Percentiles rank a stretch among this genome's conserved stretches.
phyloP scores from a whole-genome alignment of 1,284 basidiomycete species.

The Mycena citricolor region DNA sequence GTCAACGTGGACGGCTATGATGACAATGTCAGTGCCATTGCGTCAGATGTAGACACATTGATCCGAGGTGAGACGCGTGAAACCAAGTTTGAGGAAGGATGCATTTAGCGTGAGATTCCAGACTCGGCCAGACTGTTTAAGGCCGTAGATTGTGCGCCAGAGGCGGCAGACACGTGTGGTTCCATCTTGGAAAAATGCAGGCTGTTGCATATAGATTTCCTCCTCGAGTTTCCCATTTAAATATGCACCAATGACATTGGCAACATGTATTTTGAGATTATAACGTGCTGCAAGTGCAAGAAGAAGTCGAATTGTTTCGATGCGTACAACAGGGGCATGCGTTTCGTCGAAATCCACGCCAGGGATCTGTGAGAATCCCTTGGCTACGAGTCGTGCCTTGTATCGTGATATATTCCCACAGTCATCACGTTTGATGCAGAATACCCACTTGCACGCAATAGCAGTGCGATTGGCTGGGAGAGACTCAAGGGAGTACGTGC shows the following conservation, averaged over 20 bases:
- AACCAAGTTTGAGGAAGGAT: neutral
- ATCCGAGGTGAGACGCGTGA: neutral
- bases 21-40: neutral
- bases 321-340: conserved; percentile 11
- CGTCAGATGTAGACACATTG: conserved; percentile 3
- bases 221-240: conserved; percentile 7
- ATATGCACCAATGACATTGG: conserved; percentile 7
- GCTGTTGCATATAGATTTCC: conserved; percentile 7
- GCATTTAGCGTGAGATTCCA: conserved; percentile 1
- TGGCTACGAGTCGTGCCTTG: conserved; percentile 26
- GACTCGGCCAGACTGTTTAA: conserved; percentile 6
- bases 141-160: conserved; percentile 2
- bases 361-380: conserved; percentile 23
- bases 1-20: conserved; percentile 20
- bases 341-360: conserved; percentile 18
- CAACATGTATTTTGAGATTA: conserved; percentile 16
- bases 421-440: conserved; percentile 20
- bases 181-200: neutral
- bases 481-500: conserved; percentile 25
- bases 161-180: conserved; percentile 10
- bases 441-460: conserved; percentile 23
- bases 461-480: conserved; percentile 25
- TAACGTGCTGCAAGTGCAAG: conserved; percentile 12
- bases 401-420: conserved; percentile 20
- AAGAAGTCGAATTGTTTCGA: conserved; percentile 10